Base-by-base conservation (phyloP, 352 stramenopile species). In the Elongisporangium prolatum region DNA sequence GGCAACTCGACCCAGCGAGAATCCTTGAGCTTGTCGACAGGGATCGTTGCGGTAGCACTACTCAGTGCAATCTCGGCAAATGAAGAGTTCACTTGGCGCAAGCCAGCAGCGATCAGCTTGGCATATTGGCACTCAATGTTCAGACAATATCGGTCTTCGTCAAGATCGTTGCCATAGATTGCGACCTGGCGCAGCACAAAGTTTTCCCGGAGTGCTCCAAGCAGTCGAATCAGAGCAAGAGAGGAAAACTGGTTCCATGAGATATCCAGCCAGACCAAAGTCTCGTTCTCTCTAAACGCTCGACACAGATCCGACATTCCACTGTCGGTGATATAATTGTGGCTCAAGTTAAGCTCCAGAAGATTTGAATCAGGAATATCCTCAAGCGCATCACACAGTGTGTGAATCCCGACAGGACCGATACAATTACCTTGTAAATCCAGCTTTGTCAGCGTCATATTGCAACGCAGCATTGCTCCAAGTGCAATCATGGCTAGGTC, bases 251-350 rank as follows among this genome's bases (percentile, higher is more conserved):
- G 75, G 44, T 90, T 93, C 79, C 69, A 88, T 40, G 75, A 91
- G 14, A 88, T 53, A 56, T 93, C 67, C 3, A 89, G 73, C 40
- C 62, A 74, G 50, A 80, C 68, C 13, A 93, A 62, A 21, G 84
- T 90, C 54, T 93, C 84, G 54, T 93, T 93, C 56, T 90, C 80
- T 48, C 69, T 57, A 0, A 93, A 54, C 2, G 74, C 77, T 21
- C 63, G 66, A 8, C 72, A 72, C 13, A 93, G 57, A 22, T 67
- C 59, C 1, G 63, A 34, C 10, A 81, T 64, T 14, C 79, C 80
- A 3, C 52, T 63, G 50, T 83, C 67, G 2, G 64, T 72, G 28
- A 93, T 84, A 2, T 34, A 49, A 49, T 93, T 93, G 11, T 68
- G 60, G 54, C 77, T 75, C 24, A 93, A 60, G 60, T 93, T 63